These are phyloP conservation scores for Candida khao-thaluensis DNA, from an alignment of 805 yeast species.

Conservation along the genomic window DNA sequence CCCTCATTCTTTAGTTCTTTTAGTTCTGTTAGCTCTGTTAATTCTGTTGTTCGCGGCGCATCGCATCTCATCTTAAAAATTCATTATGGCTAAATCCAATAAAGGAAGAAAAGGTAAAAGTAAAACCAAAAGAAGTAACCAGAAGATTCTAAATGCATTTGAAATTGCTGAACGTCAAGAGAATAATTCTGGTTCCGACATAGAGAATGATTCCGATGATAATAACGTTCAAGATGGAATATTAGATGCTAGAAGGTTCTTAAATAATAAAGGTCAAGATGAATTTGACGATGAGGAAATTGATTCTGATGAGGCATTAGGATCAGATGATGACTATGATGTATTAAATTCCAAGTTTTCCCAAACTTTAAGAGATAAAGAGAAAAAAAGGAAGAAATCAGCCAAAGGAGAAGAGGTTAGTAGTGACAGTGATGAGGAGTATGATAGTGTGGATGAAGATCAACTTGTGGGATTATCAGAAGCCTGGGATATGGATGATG, in stretches of 20 bases:
- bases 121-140: constrained; percentile 28
- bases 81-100: constrained; percentile 20
- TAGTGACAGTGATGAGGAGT: constrained; percentile 55
- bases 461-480: constrained; percentile 78
- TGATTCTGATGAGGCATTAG: constrained; percentile 86
- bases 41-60: too few species aligned
- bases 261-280: constrained; percentile 26
- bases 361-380: constrained; percentile 62
- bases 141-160: constrained; percentile 43
- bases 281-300: constrained; percentile 62
- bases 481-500: constrained; percentile 83
- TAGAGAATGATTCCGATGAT: constrained; percentile 1
- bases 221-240: constrained; percentile 30
- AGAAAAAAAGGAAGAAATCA: constrained; percentile 32
- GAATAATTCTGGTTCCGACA: constrained; percentile 17
- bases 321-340: constrained; percentile 73
- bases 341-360: constrained; percentile 64
- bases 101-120: constrained; percentile 22
- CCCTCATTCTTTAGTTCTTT: too few species aligned
- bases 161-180: constrained; percentile 44
- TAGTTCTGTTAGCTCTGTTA: too few species aligned
- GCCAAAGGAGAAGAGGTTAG: constrained; percentile 29
- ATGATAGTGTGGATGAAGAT: constrained; percentile 72
- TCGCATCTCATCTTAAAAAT: constrained; percentile 12
- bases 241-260: constrained; percentile 39